phyloP scores from a whole-genome alignment of 148 eudicot species.

The Amaranthus hypochondriacus region DNA sequence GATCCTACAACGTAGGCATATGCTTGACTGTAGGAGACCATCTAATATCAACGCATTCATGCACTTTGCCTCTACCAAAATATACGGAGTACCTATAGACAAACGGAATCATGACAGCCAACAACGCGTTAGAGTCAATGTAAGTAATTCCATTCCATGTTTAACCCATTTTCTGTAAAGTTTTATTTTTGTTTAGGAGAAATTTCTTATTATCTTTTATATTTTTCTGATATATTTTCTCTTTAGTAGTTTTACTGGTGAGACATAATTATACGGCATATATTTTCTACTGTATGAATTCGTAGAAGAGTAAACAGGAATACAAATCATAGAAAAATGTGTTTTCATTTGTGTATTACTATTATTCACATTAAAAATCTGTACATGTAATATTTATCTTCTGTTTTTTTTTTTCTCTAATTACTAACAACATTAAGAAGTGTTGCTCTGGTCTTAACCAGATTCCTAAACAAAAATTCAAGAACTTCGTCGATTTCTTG shows the following conservation, averaged over 20 bases:
- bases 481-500: conserved; percentile 35
- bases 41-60: not conserved
- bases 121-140: not conserved
- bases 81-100: not conserved
- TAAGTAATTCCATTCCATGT: not conserved
- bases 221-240: no score
- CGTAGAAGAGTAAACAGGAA: not conserved
- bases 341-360: not conserved
- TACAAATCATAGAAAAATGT: not conserved
- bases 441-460: conserved; percentile 41
- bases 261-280: no score
- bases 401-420: conserved; percentile 9
- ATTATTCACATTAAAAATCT: not conserved
- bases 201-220: no score
- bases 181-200: no score
- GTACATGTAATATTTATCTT: not conserved
- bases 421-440: conserved; percentile 42
- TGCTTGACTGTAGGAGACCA: not conserved
- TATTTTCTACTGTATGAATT: not conserved
- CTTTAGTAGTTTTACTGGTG: no score
- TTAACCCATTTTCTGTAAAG: no score
- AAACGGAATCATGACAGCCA: not conserved
- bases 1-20: no score
- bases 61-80: not conserved
- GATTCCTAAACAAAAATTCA: conserved; percentile 36